A percentile compares a stretch with the other conserved stretches of the same genome.
phyloP scores from a whole-genome alignment of 805 yeast species.

The Cyberlindnera lachancei region DNA sequence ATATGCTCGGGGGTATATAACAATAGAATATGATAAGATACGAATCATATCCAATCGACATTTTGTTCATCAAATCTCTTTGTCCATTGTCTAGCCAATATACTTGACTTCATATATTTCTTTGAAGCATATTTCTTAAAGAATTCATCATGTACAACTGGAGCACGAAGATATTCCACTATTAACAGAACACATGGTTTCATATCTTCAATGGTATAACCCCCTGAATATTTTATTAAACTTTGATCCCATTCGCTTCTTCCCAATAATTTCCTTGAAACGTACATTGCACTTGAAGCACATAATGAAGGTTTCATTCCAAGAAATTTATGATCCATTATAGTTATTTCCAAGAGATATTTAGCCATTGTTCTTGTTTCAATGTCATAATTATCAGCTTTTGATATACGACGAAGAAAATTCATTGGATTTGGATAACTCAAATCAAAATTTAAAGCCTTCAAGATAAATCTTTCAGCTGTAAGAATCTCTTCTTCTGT shows the following conservation, averaged over 20 bases:
- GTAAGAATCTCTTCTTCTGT: slow-evolving; percentile 72
- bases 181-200: slow-evolving; percentile 65
- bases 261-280: slow-evolving; percentile 66
- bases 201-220: slow-evolving; percentile 68
- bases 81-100: slow-evolving; percentile 78
- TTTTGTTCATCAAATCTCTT: slow-evolving; percentile 36
- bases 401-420: slow-evolving; percentile 79
- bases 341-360: slow-evolving; percentile 69
- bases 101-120: slow-evolving; percentile 78
- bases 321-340: slow-evolving; percentile 69
- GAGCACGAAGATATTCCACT: slow-evolving; percentile 67
- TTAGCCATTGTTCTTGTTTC: slow-evolving; percentile 81
- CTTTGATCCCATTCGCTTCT: slow-evolving; percentile 76
- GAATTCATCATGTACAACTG: slow-evolving; percentile 84
- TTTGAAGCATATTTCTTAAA: slow-evolving; percentile 88
- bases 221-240: slow-evolving; percentile 86
- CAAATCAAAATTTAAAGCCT: slow-evolving; percentile 64
- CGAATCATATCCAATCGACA: slow-evolving; percentile 3
- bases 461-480: slow-evolving; percentile 75
- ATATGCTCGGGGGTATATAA: too few species aligned
- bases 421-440: slow-evolving; percentile 88
- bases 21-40: too few species aligned
- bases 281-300: slow-evolving; percentile 84
- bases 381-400: slow-evolving; percentile 85
- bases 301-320: slow-evolving; percentile 68